phyloP scores from a whole-genome alignment of 1,139 yeast species.

The Pneumocystis sp. region DNA sequence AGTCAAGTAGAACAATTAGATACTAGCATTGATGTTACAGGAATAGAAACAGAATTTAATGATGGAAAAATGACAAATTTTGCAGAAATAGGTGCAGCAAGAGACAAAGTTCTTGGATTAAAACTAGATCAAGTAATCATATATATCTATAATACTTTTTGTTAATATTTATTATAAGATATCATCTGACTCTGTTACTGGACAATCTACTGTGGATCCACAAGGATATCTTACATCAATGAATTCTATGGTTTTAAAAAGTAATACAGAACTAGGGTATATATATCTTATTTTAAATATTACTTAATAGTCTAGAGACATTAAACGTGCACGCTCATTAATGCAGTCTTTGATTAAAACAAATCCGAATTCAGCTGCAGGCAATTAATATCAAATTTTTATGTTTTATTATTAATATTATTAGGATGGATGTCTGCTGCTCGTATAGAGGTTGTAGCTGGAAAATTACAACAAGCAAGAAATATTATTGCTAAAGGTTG shows the following conservation, averaged over 20 bases:
- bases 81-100: constrained; percentile 37
- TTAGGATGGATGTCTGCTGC: constrained; percentile 80
- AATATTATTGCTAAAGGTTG: constrained; percentile 59
- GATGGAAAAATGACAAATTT: constrained; percentile 30
- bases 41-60: constrained; percentile 13
- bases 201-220: constrained; percentile 22
- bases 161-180: constrained; percentile 13
- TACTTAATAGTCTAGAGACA: constrained; percentile 28
- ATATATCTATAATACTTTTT: background rate
- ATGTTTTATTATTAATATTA: background rate
- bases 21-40: constrained; percentile 19
- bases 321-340: constrained; percentile 43
- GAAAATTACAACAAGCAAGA: constrained; percentile 42
- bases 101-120: constrained; percentile 37
- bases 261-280: constrained; percentile 22
- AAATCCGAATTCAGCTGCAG: constrained; percentile 53
- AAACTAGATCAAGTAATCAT: constrained; percentile 29
- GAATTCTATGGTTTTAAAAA: constrained; percentile 18
- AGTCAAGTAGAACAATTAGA: constrained; percentile 25
- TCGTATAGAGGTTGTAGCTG: constrained; percentile 53
- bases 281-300: background rate
- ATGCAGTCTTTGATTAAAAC: constrained; percentile 53
- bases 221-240: constrained; percentile 30
- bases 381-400: background rate
- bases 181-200: constrained; percentile 15